Base-by-base conservation (phyloP, 257 asterid species). In the Salvia splendens region DNA sequence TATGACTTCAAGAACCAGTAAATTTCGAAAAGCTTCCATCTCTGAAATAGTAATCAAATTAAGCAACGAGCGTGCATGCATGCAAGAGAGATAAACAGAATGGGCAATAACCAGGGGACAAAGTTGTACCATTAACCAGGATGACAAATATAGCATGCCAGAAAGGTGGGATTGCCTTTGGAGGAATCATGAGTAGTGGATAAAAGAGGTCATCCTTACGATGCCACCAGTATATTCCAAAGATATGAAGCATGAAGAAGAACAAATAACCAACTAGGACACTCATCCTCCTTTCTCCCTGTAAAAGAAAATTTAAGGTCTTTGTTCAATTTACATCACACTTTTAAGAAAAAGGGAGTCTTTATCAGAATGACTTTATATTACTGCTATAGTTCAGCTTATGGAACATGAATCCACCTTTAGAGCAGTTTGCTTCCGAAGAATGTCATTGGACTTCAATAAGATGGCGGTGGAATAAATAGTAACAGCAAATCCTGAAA, bases 341-440 rank as follows among this genome's bases (percentile, higher is more conserved):
- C 10, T 43, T 60, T 43, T 61, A 38, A 15, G 61, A 71, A 58
- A 54, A 49, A 24, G 46, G 45, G 61, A 52, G 45, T 55, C 20
- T 38, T 47, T 67, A 45, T 61, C 43, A 53, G 15, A 64, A 59
- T 61, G n/a, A 63, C 58, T 45, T 6, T 55, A 64, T 46, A 46
- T 66, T 46, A 16, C 50, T 52, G 68, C 45, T 70, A 65, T 59
- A 56, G 11, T 35, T 65, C 55, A 69, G 64, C 20, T 42, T 16
- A 74, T 48, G 72, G 63, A 69, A 73, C 43, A 11, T 7, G 49
- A 61, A 78, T 40, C 76, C 69, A 89, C 98, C 98, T 91, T 91
- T 45, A 91, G 85, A 76, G 98, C 96, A 76, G 98, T 91, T 80
- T 89, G 98, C 82, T 87, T 91, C 79, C 86, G 84, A 69, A 91